Conservation (phyloP, 495 filamentous ascomycete species). For the Cryomyces antarcticus region DNA sequence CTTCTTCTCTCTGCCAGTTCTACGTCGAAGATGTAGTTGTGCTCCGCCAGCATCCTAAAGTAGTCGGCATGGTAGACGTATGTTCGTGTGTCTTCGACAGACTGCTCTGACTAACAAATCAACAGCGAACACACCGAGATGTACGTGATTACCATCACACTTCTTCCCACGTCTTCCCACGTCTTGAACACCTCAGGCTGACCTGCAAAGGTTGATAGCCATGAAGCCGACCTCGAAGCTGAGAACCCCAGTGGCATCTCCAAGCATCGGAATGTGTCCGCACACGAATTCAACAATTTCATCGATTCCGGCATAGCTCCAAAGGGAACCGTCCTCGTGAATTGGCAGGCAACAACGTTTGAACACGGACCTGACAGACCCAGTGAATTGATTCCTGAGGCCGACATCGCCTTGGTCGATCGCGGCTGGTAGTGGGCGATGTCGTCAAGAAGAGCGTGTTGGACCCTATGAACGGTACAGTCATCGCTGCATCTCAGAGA, state of each 20-base stretch:
- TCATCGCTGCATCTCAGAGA: slow-evolving; percentile 14
- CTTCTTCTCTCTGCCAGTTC: slow-evolving; percentile 2
- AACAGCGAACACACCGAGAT: neutral
- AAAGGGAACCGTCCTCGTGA: slow-evolving; percentile 15
- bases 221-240: slow-evolving; percentile 12
- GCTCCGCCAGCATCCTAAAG: slow-evolving; percentile 7
- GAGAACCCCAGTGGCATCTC: slow-evolving; percentile 11
- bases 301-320: slow-evolving; percentile 17
- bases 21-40: slow-evolving; percentile 16
- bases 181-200: slow-evolving; percentile 4
- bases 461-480: slow-evolving; percentile 21
- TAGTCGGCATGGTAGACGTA: slow-evolving; percentile 15
- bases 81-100: neutral
- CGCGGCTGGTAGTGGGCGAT: slow-evolving; percentile 19
- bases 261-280: slow-evolving; percentile 3
- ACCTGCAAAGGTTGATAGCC: slow-evolving; percentile 17
- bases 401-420: slow-evolving; percentile 15
- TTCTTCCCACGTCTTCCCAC: neutral
- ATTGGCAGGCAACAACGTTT: slow-evolving; percentile 9
- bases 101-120: too few species aligned
- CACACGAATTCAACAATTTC: slow-evolving; percentile 11
- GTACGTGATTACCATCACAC: neutral
- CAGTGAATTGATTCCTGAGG: slow-evolving; percentile 12
- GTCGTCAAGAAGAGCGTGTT: slow-evolving; percentile 17
- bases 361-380: neutral